Conservation (phyloP, 441 rosid genomes). For the Arabidopsis lyrata region DNA sequence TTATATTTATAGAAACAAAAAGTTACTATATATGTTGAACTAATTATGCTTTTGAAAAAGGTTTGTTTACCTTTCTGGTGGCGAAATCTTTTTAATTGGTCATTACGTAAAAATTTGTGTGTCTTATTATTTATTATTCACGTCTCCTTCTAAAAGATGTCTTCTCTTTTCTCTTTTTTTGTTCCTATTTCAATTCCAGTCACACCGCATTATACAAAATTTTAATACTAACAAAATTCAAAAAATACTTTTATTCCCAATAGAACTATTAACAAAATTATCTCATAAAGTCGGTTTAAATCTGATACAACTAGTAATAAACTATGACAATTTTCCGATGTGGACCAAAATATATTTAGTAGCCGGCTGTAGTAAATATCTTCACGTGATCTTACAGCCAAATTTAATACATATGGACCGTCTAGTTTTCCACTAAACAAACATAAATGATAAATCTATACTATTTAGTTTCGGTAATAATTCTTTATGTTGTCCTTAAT, state of each 20-base stretch:
- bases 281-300: neutral
- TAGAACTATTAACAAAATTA: constrained; percentile 10
- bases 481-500: neutral
- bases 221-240: neutral
- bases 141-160: constrained; percentile 39
- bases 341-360: constrained; percentile 22
- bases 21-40: neutral
- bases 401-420: constrained; percentile 16
- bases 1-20: constrained; percentile 6
- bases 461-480: too few relatives aligned
- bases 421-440: neutral
- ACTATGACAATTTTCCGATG: neutral
- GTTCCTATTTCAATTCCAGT: constrained; percentile 14
- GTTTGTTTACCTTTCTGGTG: constrained; percentile 38
- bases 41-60: constrained; percentile 34
- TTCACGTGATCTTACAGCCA: constrained; percentile 33
- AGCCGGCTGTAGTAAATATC: constrained; percentile 22
- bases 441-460: too few relatives aligned
- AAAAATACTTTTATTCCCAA: constrained; percentile 18
- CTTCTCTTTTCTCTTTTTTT: neutral
- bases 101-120: constrained; percentile 29
- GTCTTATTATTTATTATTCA: constrained; percentile 26
- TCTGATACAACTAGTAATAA: neutral
- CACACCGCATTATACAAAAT: constrained; percentile 36
- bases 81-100: constrained; percentile 37